Evolutionary conservation across 768 basidiomycete genomes (phyloP), one percentile per base, ranked within the genome.

Genomic region (Dentipellis sp.): DNA sequence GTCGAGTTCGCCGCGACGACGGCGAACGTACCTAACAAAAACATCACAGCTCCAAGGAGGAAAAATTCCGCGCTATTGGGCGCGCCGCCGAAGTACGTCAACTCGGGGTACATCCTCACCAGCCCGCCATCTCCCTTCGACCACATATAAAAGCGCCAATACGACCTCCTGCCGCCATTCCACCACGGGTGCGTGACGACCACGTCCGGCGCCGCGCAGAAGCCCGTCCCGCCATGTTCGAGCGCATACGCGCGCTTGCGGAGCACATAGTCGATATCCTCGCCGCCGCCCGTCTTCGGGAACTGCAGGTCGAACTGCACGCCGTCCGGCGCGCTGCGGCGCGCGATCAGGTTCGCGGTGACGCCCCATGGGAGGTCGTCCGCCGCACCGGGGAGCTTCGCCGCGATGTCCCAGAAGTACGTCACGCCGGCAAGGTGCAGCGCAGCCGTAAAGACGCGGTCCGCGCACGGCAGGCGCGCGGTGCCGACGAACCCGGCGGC

Each of bases 211-310:
- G 80, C 81, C 1, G 78, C 67, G 29, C 65, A 58, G 58, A 84
- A 81, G 0, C 78, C 77, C 38, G 70, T 64, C 5, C 70, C 63
- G 2, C 70, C 64, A 17, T 64, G 57, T 10, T 58, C 56, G 37
- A 76, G 54, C 42, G 71, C 75, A 35, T 62, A 68, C 17, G 70
- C 63, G 11, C 78, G 71, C 56, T 79, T 81, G 57, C 65, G 66
- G n/a, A 74, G 69, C 57, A 79, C 80, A 60, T 77, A 82, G 61
- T 83, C 78, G 11, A 83, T 81, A 39, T 84, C 81, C 57, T 85
- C 82, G 0, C 82, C 83, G 2, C 83, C 81, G 0, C 82, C 80
- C 3, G 81, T 84, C 67, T 81, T 83, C 3, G 82, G 83, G 59
- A 80, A 83, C 4, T 62, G 64, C 16, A 71, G 63, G 59, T 76